phyloP scores from a whole-genome alignment of 31 red algal genomes.

The Porphyra umbilicalis region DNA sequence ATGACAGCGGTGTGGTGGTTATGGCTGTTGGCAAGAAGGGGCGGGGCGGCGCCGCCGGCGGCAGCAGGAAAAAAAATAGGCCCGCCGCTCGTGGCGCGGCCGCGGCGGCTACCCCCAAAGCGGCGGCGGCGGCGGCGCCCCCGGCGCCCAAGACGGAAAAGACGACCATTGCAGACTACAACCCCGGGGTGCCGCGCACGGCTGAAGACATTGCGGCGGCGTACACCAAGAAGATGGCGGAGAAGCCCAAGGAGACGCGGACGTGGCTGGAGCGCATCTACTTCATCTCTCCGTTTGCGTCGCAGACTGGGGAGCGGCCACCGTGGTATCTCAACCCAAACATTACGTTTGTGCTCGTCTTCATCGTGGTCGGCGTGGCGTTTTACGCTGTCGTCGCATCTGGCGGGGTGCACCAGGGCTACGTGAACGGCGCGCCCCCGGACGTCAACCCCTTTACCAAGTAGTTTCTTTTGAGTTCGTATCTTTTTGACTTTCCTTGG shows the following conservation, averaged over 20 bases:
- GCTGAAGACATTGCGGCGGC: constrained; percentile 56
- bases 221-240: constrained; percentile 43
- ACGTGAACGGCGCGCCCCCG: constrained; percentile 45
- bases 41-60: neutral
- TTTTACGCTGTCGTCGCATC: constrained; percentile 62
- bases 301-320: constrained; percentile 75
- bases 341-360: constrained; percentile 74
- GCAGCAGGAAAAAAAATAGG: neutral
- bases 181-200: constrained; percentile 51
- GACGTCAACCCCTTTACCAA: constrained; percentile 61
- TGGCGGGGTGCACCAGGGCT: constrained; percentile 81
- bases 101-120: neutral
- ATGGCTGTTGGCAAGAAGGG: neutral
- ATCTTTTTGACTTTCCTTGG: no score
- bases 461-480: neutral
- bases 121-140: neutral
- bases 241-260: constrained; percentile 23
- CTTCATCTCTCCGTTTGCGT: constrained; percentile 91
- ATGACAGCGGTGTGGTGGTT: no score
- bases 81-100: neutral
- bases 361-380: constrained; percentile 47
- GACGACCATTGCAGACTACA: constrained; percentile 48
- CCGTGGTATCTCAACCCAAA: constrained; percentile 95
- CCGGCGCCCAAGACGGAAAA: neutral
- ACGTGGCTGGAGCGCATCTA: constrained; percentile 57